phyloP scores from a whole-genome alignment of 495 filamentous ascomycete genomes.

The Daldinia bambusicola region DNA sequence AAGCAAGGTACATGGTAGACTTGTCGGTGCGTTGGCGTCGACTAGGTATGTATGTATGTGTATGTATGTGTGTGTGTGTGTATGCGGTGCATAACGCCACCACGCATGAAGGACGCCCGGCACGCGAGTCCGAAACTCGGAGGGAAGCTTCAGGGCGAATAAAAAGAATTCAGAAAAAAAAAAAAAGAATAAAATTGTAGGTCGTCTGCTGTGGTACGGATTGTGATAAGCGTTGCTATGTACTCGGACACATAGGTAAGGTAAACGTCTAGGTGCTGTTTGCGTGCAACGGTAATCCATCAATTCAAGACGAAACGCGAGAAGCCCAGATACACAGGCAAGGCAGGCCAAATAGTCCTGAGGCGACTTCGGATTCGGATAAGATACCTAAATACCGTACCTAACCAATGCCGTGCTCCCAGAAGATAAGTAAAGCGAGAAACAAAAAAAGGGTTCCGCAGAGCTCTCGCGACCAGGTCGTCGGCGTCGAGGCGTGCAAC shows the following conservation, averaged over 20 bases:
- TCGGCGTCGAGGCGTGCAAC: constrained; percentile 33
- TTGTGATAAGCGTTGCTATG: neutral
- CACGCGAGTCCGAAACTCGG: constrained; percentile 24
- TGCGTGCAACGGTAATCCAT: neutral
- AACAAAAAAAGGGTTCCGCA: constrained; percentile 19
- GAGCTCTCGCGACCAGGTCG: constrained; percentile 14
- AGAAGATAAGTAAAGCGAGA: constrained; percentile 3
- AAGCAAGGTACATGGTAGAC: too few species aligned
- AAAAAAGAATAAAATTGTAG: neutral
- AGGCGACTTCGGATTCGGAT: constrained; percentile 26
- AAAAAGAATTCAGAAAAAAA: neutral
- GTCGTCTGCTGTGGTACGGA: neutral
- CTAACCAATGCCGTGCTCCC: constrained; percentile 18
- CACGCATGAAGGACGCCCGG: neutral
- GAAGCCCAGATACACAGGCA: neutral
- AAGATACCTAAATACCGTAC: constrained; percentile 13
- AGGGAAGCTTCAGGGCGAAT: neutral
- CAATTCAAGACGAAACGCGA: constrained; percentile 1
- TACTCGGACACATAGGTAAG: too few species aligned
- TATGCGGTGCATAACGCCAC: too few species aligned
- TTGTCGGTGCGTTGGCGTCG: too few species aligned
- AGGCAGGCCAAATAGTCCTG: neutral
- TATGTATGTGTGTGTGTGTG: too few species aligned
- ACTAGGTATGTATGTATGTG: too few species aligned
- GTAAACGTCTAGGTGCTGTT: neutral